Conservation (phyloP, 768 basidiomycete genomes). For the Gautieria morchelliformis region DNA sequence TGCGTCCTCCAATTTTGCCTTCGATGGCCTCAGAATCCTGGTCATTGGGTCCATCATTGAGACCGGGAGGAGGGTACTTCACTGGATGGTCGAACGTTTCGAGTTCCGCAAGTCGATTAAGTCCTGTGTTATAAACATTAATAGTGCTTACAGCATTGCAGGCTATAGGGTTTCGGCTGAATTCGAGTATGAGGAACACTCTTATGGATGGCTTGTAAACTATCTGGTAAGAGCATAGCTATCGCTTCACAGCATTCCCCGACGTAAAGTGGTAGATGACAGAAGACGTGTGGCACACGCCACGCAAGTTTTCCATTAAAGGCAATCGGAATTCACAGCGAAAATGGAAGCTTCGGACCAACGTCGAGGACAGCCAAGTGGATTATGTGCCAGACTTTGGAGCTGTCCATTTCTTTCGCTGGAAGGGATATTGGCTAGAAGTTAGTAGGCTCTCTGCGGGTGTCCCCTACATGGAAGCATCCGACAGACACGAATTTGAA, state of each 20-base stretch:
- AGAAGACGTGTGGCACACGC: constrained; percentile 32
- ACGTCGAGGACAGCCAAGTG: constrained; percentile 16
- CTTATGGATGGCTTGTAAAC: constrained; percentile 40
- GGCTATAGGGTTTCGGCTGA: constrained; percentile 36
- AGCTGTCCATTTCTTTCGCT: constrained; percentile 33
- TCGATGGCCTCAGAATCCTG: constrained; percentile 8
- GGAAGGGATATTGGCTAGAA: constrained; percentile 32
- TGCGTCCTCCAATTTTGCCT: not conserved
- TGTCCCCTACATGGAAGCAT: not conserved
- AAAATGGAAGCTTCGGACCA: constrained; percentile 28
- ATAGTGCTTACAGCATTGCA: constrained; percentile 10
- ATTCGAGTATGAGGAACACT: constrained; percentile 37
- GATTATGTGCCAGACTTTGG: constrained; percentile 36
- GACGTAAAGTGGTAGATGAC: constrained; percentile 23
- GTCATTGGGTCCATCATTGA: constrained; percentile 14
- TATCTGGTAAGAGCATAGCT: constrained; percentile 26
- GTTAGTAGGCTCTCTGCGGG: constrained; percentile 12
- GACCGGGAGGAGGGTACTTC: constrained; percentile 12
- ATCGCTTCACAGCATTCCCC: not conserved
- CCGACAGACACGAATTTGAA: not conserved
- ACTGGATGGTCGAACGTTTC: constrained; percentile 9
- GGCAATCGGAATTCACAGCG: constrained; percentile 31
- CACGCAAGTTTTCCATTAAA: constrained; percentile 33
- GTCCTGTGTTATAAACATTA: not conserved
- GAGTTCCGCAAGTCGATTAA: constrained; percentile 7